Percentiles rank a stretch among this genome's conserved stretches.
phyloP scores from a whole-genome alignment of 768 basidiomycete genomes.

The Mycena filopes region DNA sequence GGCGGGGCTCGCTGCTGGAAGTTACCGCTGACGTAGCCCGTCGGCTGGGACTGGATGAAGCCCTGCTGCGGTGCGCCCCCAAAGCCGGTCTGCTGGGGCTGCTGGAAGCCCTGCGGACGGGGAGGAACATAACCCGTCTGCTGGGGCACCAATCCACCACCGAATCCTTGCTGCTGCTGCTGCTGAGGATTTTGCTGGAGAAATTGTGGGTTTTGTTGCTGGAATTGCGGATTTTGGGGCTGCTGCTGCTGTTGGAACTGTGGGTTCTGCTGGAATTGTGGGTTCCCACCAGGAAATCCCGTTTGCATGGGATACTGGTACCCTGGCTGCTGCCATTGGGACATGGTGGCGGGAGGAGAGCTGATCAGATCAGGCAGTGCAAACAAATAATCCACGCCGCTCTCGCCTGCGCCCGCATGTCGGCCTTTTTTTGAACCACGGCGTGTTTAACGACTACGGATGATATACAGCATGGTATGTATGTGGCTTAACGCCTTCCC shows the following conservation, averaged over 20 bases:
- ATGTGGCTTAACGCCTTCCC: too few relatives aligned
- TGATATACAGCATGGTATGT: too few relatives aligned
- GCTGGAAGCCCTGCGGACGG: conserved; percentile 57
- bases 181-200: conserved; percentile 46
- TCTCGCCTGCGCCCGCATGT: too few relatives aligned
- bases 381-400: too few relatives aligned
- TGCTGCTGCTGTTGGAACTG: conserved; percentile 45
- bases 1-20: conserved; percentile 58
- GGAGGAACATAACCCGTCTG: conserved; percentile 65
- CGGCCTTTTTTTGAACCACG: too few relatives aligned
- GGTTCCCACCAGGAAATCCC: conserved; percentile 27
- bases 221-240: conserved; percentile 42
- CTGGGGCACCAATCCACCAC: conserved; percentile 61
- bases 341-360: conserved; percentile 60
- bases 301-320: conserved; percentile 47
- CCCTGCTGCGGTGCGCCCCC: conserved; percentile 46
- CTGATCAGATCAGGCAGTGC: too few relatives aligned
- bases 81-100: conserved; percentile 71
- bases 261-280: conserved; percentile 37
- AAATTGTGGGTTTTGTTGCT: conserved; percentile 41
- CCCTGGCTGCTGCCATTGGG: conserved; percentile 68
- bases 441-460: too few relatives aligned
- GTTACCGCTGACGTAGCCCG: conserved; percentile 57
- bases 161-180: conserved; percentile 34
- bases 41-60: conserved; percentile 63